A percentile compares a stretch with the other conserved stretches of the same genome.
These are phyloP conservation scores for Borovskyia barvae DNA, from an alignment of 208 protist species.

Conservation along the genomic window DNA sequence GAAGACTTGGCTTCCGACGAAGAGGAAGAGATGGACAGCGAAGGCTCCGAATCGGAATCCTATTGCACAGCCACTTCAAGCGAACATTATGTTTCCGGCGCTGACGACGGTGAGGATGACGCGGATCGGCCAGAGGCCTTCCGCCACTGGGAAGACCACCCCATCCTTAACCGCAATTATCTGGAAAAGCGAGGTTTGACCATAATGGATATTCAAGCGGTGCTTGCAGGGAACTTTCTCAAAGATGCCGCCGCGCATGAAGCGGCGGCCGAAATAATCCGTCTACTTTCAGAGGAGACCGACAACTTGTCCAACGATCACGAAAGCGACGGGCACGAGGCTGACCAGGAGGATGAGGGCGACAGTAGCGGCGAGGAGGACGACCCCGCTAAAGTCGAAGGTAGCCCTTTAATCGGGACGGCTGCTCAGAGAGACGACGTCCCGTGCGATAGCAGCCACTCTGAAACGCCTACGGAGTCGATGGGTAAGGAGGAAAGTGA, in stretches of 20 bases:
- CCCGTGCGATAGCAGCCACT: background rate
- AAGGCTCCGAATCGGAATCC: conserved; percentile 21
- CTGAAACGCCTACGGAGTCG: background rate
- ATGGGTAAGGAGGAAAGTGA: conserved; percentile 7
- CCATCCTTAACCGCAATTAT: conserved; percentile 61
- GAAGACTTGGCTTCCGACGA: conserved; percentile 26
- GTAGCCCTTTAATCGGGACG: too few species aligned
- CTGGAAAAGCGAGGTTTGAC: conserved; percentile 68
- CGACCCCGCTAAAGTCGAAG: too few species aligned
- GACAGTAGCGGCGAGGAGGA: conserved; percentile 21
- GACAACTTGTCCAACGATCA: conserved; percentile 39
- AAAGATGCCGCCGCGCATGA: conserved; percentile 44
- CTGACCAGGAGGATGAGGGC: conserved; percentile 43
- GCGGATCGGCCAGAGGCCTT: conserved; percentile 32
- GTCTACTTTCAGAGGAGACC: conserved; percentile 65
- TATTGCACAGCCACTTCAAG: conserved; percentile 14
- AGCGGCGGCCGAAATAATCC: conserved; percentile 76
- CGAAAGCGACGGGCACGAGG: conserved; percentile 45
- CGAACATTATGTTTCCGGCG: conserved; percentile 10
- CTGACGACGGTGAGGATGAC: conserved; percentile 23
- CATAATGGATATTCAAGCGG: conserved; percentile 64
- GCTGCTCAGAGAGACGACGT: background rate
- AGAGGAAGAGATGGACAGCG: conserved; percentile 26
- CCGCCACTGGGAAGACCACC: conserved; percentile 68
- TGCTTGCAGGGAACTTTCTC: conserved; percentile 60